Conservation (phyloP, 805 yeast genomes). For the Hanseniaspora vineae region DNA sequence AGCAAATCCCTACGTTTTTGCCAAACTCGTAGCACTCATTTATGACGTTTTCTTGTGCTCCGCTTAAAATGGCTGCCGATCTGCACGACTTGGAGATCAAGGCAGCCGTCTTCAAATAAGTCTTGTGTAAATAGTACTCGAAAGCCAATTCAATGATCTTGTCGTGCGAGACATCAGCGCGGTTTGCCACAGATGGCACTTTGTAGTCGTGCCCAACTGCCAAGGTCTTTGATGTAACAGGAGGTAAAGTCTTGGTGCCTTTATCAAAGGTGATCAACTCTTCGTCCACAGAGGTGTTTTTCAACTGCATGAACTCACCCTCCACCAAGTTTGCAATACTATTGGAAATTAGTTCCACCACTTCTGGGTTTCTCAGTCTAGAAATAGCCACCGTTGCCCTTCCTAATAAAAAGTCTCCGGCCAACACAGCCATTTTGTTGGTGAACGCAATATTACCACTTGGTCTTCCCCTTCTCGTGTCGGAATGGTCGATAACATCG, state of each 20-base stretch:
- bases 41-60: slow-evolving; percentile 60
- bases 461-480: slow-evolving; percentile 79
- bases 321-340: slow-evolving; percentile 95
- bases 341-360: slow-evolving; percentile 86
- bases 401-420: slow-evolving; percentile 91
- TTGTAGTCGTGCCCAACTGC: slow-evolving; percentile 46
- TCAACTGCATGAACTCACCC: slow-evolving; percentile 97
- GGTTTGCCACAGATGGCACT: slow-evolving; percentile 18
- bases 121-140: slow-evolving; percentile 89
- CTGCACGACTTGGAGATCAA: slow-evolving; percentile 88
- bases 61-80: slow-evolving; percentile 86
- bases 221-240: slow-evolving; percentile 51
- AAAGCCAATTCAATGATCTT: slow-evolving; percentile 77
- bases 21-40: slow-evolving; percentile 88
- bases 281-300: slow-evolving; percentile 68
- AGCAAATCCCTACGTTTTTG: slow-evolving; percentile 83
- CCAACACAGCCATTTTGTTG: slow-evolving; percentile 93
- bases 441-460: slow-evolving; percentile 89
- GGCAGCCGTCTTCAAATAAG: slow-evolving; percentile 90
- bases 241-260: slow-evolving; percentile 28
- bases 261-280: slow-evolving; percentile 24
- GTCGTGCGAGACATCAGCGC: slow-evolving; percentile 34
- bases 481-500: slow-evolving; percentile 88
- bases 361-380: slow-evolving; percentile 90
- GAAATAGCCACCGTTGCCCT: slow-evolving; percentile 95